A percentile compares a stretch with the other conserved stretches of the same genome.
Evolutionary conservation across 2,329 filamentous ascomycete genomes (phyloP).

Genomic region (Alternaria sp.): DNA sequence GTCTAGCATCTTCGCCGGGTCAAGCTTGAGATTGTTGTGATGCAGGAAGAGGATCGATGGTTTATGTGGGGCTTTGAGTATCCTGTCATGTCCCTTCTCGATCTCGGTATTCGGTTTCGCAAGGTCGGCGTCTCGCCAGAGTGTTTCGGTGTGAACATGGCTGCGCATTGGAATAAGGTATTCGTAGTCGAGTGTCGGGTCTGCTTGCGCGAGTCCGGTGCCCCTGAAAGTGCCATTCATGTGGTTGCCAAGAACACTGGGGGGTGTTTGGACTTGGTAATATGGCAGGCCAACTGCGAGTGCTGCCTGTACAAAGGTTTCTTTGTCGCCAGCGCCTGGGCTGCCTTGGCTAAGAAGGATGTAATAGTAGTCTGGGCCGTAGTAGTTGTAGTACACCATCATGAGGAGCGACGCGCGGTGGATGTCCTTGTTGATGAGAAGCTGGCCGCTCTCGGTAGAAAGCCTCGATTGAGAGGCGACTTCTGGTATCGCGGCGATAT

Average conservation of each 20-base stretch:
- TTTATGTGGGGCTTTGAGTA: constrained; percentile 1
- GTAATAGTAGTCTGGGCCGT: constrained; percentile 61
- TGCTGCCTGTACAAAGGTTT: constrained; percentile 57
- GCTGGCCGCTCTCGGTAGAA: constrained; percentile 58
- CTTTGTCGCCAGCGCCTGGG: constrained; percentile 57
- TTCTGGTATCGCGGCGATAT: constrained; percentile 50
- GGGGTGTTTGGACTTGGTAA: constrained; percentile 49
- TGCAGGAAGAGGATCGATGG: constrained; percentile 31
- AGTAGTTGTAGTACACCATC: constrained; percentile 63
- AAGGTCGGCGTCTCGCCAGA: constrained; percentile 17
- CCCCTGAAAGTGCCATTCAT: constrained; percentile 18
- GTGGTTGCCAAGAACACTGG: constrained; percentile 40
- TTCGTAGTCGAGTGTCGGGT: constrained; percentile 27
- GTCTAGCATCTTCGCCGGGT: constrained; percentile 20
- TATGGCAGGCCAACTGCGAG: constrained; percentile 50
- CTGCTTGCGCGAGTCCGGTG: constrained; percentile 25
- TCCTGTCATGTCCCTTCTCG: constrained; percentile 5
- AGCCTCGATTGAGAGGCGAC: constrained; percentile 37
- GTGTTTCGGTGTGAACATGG: constrained; percentile 17
- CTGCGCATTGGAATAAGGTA: constrained; percentile 22
- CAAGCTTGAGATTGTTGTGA: constrained; percentile 27
- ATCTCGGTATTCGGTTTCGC: neutral
- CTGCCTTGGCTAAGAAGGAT: constrained; percentile 55
- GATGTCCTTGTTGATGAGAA: constrained; percentile 57
- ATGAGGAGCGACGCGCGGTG: constrained; percentile 58